Conservation (phyloP, 1,284 basidiomycete genomes). For the Puccinia horiana region DNA sequence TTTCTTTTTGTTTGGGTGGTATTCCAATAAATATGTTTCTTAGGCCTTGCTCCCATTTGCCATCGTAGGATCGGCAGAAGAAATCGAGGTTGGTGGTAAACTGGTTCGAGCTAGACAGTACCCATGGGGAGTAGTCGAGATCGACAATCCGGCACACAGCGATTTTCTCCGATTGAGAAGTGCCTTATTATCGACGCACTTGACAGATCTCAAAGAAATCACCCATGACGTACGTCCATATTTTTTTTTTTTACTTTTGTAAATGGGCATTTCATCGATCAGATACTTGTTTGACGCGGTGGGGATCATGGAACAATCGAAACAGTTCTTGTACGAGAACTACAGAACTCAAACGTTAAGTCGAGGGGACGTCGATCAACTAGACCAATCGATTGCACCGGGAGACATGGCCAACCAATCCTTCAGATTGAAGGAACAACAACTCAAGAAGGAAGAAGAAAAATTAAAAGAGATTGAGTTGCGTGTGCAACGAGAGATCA, state of each 20-base stretch:
- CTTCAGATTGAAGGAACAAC: slow-evolving; percentile 96
- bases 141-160: slow-evolving; percentile 97
- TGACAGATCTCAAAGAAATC: slow-evolving; percentile 63
- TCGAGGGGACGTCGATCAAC: slow-evolving; percentile 65
- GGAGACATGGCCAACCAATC: slow-evolving; percentile 96
- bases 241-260: slow-evolving; percentile 48
- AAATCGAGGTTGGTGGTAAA: slow-evolving; percentile 82
- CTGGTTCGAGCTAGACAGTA: slow-evolving; percentile 84
- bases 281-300: neutral
- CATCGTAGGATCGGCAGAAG: slow-evolving; percentile 94
- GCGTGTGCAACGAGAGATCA: slow-evolving; percentile 97
- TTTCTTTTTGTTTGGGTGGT: too few relatives aligned
- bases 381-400: slow-evolving; percentile 63
- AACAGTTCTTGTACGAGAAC: slow-evolving; percentile 67
- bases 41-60: slow-evolving; percentile 91
- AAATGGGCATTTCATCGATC: slow-evolving; percentile 49
- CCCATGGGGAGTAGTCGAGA: slow-evolving; percentile 99
- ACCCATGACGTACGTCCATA: slow-evolving; percentile 83
- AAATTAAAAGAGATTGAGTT: slow-evolving; percentile 96
- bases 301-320: neutral
- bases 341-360: slow-evolving; percentile 99
- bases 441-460: slow-evolving; percentile 79
- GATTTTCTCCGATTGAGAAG: slow-evolving; percentile 91
- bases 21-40: neutral
- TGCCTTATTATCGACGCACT: slow-evolving; percentile 67